phyloP scores from a whole-genome alignment of 345 rosid genomes.

The Excoecaria agallocha region DNA sequence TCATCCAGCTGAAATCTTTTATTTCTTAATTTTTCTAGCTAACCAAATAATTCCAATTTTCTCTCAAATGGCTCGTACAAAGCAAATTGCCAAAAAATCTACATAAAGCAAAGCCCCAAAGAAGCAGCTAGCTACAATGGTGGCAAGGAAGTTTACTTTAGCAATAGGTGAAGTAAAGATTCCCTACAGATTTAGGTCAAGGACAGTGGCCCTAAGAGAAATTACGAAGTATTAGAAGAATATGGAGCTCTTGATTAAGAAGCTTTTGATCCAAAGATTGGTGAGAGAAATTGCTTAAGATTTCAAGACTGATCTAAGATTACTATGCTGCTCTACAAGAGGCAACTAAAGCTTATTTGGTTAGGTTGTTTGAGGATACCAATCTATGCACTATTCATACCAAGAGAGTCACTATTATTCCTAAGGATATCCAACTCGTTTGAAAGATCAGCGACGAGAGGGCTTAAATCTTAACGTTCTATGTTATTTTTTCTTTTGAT shows the following conservation, averaged over 20 bases:
- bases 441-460: no score
- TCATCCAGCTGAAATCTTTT: no score
- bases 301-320: slow-evolving; percentile 19
- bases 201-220: slow-evolving; percentile 21
- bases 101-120: slow-evolving; percentile 24
- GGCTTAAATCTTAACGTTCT: no score
- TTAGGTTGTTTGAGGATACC: slow-evolving; percentile 25
- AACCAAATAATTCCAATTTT: neutral
- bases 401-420: no score
- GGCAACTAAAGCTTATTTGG: slow-evolving; percentile 25
- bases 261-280: slow-evolving; percentile 22
- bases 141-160: slow-evolving; percentile 20
- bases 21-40: neutral
- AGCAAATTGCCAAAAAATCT: slow-evolving; percentile 21
- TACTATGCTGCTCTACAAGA: slow-evolving; percentile 22
- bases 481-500: no score
- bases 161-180: slow-evolving; percentile 27
- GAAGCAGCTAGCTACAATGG: slow-evolving; percentile 28
- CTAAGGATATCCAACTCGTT: no score
- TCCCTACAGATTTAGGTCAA: slow-evolving; percentile 21
- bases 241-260: slow-evolving; percentile 22
- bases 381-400: no score
- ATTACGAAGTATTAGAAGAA: slow-evolving; percentile 23
- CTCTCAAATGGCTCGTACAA: no score
- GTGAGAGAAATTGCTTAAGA: slow-evolving; percentile 26